A percentile compares a stretch with the other conserved stretches of the same genome.
Evolutionary conservation across 192 early-diverging fungal genomes (phyloP).

Genomic region (Gigaspora rosea): DNA sequence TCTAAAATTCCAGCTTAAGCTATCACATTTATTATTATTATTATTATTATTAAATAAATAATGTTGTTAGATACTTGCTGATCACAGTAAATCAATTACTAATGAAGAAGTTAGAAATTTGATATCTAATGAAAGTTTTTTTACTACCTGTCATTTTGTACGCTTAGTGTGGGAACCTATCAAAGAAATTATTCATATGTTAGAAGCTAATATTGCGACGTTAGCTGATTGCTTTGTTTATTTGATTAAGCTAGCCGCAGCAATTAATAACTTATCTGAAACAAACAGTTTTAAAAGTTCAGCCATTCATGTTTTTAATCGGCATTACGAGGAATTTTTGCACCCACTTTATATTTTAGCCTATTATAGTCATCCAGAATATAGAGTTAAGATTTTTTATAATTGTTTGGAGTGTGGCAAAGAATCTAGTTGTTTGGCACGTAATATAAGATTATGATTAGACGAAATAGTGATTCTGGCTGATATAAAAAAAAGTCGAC

Average conservation of each 20-base stretch:
- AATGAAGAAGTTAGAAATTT: neutral
- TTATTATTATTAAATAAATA: too few relatives aligned
- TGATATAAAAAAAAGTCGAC: too few relatives aligned
- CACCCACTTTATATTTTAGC: too few relatives aligned
- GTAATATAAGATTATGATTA: too few relatives aligned
- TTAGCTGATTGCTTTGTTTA: slow-evolving; percentile 12
- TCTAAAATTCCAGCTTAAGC: too few relatives aligned
- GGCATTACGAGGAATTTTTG: too few relatives aligned
- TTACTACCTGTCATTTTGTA: neutral
- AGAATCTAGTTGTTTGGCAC: too few relatives aligned
- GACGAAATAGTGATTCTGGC: too few relatives aligned
- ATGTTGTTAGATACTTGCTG: neutral
- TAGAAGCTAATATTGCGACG: neutral
- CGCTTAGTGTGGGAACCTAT: neutral
- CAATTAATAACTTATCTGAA: neutral
- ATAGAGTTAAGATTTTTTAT: neutral
- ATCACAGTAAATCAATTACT: neutral
- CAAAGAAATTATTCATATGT: neutral
- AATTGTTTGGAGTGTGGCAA: too few relatives aligned
- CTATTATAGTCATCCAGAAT: neutral
- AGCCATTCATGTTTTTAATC: too few relatives aligned
- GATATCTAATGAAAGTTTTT: neutral
- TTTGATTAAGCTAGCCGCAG: neutral
- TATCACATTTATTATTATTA: too few relatives aligned
- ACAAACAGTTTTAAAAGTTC: neutral